A percentile compares a stretch with the other conserved stretches of the same genome.
These are phyloP conservation scores for Herpetomonas muscarum DNA, from an alignment of 208 protist species.

Conservation along the genomic window DNA sequence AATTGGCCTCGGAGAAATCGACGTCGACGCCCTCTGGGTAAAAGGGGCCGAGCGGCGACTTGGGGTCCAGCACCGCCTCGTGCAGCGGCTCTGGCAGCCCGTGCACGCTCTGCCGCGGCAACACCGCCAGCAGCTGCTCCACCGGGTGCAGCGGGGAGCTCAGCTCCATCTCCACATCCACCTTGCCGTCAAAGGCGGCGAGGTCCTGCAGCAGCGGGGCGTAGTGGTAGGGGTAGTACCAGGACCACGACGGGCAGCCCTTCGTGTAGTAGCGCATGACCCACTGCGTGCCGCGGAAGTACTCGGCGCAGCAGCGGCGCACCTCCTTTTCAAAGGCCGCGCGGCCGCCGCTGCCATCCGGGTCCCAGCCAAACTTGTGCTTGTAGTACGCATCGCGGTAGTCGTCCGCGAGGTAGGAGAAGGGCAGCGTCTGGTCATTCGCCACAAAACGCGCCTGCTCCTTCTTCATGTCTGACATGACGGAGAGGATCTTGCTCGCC, in stretches of 20 bases:
- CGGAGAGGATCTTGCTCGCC: slow-evolving; percentile 20
- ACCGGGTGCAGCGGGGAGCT: slow-evolving; percentile 94
- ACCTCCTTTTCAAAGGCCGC: slow-evolving; percentile 65
- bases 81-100: slow-evolving; percentile 89
- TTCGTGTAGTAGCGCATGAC: slow-evolving; percentile 99
- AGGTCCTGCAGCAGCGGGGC: slow-evolving; percentile 94
- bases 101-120: slow-evolving; percentile 87
- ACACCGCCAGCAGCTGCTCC: slow-evolving; percentile 97
- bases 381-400: slow-evolving; percentile 81
- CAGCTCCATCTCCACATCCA: slow-evolving; percentile 67
- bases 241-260: slow-evolving; percentile 96
- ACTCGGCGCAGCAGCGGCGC: slow-evolving; percentile 75
- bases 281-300: slow-evolving; percentile 97
- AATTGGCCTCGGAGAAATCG: slow-evolving; percentile 96
- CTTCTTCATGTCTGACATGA: slow-evolving; percentile 46
- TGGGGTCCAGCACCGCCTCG: slow-evolving; percentile 85
- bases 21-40: slow-evolving; percentile 97
- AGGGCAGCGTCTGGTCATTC: slow-evolving; percentile 59
- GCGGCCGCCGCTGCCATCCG: slow-evolving; percentile 21
- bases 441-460: slow-evolving; percentile 64
- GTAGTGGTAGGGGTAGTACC: slow-evolving; percentile 99
- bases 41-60: slow-evolving; percentile 95
- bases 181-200: slow-evolving; percentile 40
- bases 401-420: slow-evolving; percentile 72
- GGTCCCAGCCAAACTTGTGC: slow-evolving; percentile 80